Conservation (phyloP, 208 protist species). For the Trypanosoma scelopori region DNA sequence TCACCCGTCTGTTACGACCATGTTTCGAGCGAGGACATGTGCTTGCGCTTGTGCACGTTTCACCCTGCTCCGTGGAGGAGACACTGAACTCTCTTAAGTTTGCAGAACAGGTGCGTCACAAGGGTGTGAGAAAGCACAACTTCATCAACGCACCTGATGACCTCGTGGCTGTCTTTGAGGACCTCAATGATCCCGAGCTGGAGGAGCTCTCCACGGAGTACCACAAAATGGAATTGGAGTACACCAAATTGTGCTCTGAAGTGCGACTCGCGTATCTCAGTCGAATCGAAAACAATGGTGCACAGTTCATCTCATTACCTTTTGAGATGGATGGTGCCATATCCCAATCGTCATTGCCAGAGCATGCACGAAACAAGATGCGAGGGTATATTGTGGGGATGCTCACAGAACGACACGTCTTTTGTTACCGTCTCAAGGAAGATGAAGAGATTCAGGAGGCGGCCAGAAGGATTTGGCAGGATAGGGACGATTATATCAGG, state of each 20-base stretch:
- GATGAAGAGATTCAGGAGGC: slow-evolving; percentile 36
- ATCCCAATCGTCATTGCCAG: background rate
- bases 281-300: slow-evolving; percentile 5
- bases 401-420: slow-evolving; percentile 36
- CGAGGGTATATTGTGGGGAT: slow-evolving; percentile 37
- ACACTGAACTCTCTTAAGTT: slow-evolving; percentile 78
- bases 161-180: slow-evolving; percentile 72
- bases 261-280: slow-evolving; percentile 61
- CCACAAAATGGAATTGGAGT: slow-evolving; percentile 38
- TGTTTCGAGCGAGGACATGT: slow-evolving; percentile 83
- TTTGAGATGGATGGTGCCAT: background rate
- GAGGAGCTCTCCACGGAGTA: slow-evolving; percentile 50
- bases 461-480: slow-evolving; percentile 33
- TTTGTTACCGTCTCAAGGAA: slow-evolving; percentile 31
- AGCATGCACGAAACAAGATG: background rate
- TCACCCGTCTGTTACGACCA: slow-evolving; percentile 87
- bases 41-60: slow-evolving; percentile 77
- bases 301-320: background rate
- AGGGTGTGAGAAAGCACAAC: slow-evolving; percentile 60
- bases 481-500: slow-evolving; percentile 35
- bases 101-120: slow-evolving; percentile 83
- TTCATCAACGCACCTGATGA: slow-evolving; percentile 43
- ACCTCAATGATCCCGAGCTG: slow-evolving; percentile 70
- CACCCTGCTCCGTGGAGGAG: slow-evolving; percentile 69
- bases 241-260: slow-evolving; percentile 74